A percentile compares a stretch with the other conserved stretches of the same genome.
phyloP scores from a whole-genome alignment of 495 filamentous ascomycete species.

The Sordaria brevicollis region DNA sequence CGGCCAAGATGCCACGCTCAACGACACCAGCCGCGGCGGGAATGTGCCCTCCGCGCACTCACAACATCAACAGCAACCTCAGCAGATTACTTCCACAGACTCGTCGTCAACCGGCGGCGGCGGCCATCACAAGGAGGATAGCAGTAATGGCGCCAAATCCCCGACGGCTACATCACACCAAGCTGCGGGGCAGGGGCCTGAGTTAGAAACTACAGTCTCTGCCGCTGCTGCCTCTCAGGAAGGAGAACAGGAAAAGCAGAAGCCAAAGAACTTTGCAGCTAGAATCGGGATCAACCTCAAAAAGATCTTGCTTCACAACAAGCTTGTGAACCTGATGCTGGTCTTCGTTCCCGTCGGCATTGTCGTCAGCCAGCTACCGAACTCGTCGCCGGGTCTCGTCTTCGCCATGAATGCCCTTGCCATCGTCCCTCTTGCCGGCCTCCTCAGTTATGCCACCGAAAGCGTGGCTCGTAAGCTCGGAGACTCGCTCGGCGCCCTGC shows the following conservation, averaged over 20 bases:
- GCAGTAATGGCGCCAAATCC: constrained; percentile 18
- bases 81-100: background rate
- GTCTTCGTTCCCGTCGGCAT: constrained; percentile 78
- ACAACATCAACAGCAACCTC: background rate
- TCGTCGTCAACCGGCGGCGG: background rate
- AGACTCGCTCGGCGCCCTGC: constrained; percentile 69
- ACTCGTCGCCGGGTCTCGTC: constrained; percentile 28
- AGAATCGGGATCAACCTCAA: constrained; percentile 42
- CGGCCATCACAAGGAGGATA: constrained; percentile 6
- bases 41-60: background rate
- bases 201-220: constrained; percentile 22
- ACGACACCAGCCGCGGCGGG: constrained; percentile 7
- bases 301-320: constrained; percentile 53
- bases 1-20: constrained; percentile 16
- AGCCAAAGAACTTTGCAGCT: constrained; percentile 32
- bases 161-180: constrained; percentile 40
- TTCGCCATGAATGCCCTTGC: constrained; percentile 80
- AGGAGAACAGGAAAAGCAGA: constrained; percentile 19
- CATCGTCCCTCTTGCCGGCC: constrained; percentile 71
- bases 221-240: constrained; percentile 10
- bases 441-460: constrained; percentile 73
- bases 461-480: constrained; percentile 68
- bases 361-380: constrained; percentile 41
- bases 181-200: constrained; percentile 47
- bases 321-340: constrained; percentile 61